phyloP scores from a whole-genome alignment of 2,329 filamentous ascomycete genomes.

The Trichoderma hamatum region DNA sequence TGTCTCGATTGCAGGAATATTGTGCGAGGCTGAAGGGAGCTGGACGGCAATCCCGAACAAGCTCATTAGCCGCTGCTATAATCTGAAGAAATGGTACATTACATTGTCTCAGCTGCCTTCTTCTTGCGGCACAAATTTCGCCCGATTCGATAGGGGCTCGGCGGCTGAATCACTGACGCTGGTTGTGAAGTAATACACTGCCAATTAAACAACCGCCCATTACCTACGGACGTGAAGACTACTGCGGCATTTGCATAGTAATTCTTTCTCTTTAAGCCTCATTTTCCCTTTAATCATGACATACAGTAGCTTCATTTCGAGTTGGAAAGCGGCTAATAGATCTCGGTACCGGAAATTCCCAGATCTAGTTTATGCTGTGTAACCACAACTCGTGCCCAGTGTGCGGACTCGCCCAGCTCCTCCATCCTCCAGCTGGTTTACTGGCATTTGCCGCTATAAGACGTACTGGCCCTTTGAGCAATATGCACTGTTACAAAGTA shows the following conservation, averaged over 20 bases:
- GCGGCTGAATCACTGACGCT: neutral
- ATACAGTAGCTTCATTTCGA: neutral
- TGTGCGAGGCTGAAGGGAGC: neutral
- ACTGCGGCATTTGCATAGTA: too few species aligned
- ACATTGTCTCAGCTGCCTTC: neutral
- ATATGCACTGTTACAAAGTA: neutral
- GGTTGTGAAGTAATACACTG: neutral
- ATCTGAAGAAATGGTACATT: neutral
- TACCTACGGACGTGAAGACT: neutral
- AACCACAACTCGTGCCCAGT: neutral
- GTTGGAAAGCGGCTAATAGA: neutral
- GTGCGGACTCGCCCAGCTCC: neutral
- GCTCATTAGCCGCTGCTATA: neutral
- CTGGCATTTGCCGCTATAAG: neutral
- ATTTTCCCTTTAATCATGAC: neutral
- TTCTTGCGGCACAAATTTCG: neutral
- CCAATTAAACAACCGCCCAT: neutral
- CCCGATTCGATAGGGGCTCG: neutral
- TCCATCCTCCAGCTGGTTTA: neutral
- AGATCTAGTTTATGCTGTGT: neutral
- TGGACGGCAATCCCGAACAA: neutral
- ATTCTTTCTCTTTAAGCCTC: neutral
- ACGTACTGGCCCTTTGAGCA: neutral
- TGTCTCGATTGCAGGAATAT: neutral
- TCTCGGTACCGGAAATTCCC: neutral